These are phyloP conservation scores for Mucor saturninus DNA, from an alignment of 371 early-diverging fungal species.

Conservation along the genomic window DNA sequence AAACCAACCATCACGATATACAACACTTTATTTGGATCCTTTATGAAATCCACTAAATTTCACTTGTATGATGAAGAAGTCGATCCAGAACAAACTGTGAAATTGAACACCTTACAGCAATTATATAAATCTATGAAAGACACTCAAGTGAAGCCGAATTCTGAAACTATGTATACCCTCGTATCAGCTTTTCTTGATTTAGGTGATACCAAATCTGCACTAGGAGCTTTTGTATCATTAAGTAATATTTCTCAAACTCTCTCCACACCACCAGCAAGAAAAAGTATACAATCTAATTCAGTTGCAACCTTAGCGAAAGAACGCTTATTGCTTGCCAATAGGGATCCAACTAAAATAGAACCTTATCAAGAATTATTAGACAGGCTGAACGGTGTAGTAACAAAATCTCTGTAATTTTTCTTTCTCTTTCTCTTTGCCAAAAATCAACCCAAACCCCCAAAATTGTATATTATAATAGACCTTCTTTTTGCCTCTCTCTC, in stretches of 20 bases:
- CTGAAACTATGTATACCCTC: conserved; percentile 54
- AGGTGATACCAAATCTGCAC: conserved; percentile 52
- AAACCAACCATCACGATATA: conserved; percentile 40
- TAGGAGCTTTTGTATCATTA: conserved; percentile 51
- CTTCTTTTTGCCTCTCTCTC: too few relatives aligned
- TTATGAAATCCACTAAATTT: conserved; percentile 23
- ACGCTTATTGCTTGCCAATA: conserved; percentile 4
- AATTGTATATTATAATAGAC: too few relatives aligned
- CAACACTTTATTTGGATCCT: conserved; percentile 40
- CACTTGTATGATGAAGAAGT: background rate
- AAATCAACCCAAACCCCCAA: too few relatives aligned
- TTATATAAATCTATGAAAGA: conserved; percentile 38
- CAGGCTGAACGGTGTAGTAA: conserved; percentile 31
- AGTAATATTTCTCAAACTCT: conserved; percentile 18
- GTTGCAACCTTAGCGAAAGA: conserved; percentile 28
- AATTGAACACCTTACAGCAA: conserved; percentile 18
- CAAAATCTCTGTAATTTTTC: conserved; percentile 16
- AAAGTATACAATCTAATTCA: conserved; percentile 14
- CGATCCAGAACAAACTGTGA: background rate
- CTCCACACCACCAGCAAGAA: background rate
- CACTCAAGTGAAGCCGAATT: conserved; percentile 40
- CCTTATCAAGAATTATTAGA: conserved; percentile 38
- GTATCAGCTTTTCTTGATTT: conserved; percentile 61
- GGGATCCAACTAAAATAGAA: conserved; percentile 27
- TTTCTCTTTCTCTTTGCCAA: too few relatives aligned